Conservation (phyloP, 106 monocot genomes). For the Vanilla planifolia region DNA sequence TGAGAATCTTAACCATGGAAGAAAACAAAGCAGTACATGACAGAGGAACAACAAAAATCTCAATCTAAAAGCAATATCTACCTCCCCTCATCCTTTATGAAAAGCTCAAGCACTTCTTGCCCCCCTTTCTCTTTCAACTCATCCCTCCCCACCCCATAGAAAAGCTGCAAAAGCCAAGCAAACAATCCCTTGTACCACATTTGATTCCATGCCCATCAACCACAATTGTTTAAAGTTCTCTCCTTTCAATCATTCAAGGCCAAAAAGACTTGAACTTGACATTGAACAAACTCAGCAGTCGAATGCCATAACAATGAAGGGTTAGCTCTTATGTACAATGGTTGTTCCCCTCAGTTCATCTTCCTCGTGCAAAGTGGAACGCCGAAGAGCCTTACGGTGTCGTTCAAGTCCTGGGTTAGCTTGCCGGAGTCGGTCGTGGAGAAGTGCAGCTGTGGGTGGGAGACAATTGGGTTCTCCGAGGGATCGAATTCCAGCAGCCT, state of each 20-base stretch:
- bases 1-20: neutral
- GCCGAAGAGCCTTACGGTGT: neutral
- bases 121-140: neutral
- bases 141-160: neutral
- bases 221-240: neutral
- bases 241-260: no score
- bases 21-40: neutral
- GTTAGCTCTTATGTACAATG: conserved; percentile 6
- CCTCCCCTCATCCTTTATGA: neutral
- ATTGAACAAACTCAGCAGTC: no score
- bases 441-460: neutral
- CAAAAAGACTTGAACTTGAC: no score
- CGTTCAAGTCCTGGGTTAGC: neutral
- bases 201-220: neutral
- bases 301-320: neutral
- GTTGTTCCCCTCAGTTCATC: neutral
- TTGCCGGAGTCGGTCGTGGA: neutral
- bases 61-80: conserved; percentile 1
- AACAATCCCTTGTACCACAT: neutral
- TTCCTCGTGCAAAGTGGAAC: conserved; percentile 9
- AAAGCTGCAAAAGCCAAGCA: neutral
- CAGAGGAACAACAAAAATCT: neutral
- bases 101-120: neutral
- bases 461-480: neutral
- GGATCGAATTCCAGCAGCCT: conserved; percentile 3